Evolutionary conservation across 176 grass and related monocot species (phyloP), one percentile per base, ranked within the genome.

Genomic region (Guadua angustifolia): DNA sequence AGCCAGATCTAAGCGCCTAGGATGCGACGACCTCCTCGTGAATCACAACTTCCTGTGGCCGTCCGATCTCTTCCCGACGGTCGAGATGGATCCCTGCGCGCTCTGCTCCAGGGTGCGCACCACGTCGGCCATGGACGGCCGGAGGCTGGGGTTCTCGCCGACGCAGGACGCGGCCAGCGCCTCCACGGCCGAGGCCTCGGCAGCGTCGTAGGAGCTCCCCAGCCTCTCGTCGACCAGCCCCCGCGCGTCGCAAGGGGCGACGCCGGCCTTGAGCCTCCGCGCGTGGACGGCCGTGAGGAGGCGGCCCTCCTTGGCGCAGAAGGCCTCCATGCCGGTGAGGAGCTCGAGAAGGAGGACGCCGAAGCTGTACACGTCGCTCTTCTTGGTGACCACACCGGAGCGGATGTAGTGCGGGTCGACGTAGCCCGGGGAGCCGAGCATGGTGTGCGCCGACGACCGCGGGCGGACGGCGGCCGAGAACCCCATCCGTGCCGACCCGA

Each of bases 371-470:
- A 99, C 88, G 83, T 99, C 97, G 60, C 84, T 95, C 83, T 99
- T 99, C 89, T 99, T 99, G 58, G 93, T 96, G 22, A 96, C 70
- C 9, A 90, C 85, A 17, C 97, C 97, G 1, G 93, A 92, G 2
- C 97, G 93, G 88, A 99, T 79, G 87, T 96, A 99, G 92, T 99
- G 91, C 32, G 97, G 96, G 78, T 99, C 97, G 3, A 99, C 83
- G 86, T 99, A 99, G 1, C 97, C 97, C 0, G 91, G 96, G 6
- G 97, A 99, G 4, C 97, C 97, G 9, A 93, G 83, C 89, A 94
- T 89, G 65, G 90, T 80, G 79, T 55, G 87, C 43, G 77, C 87
- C 26, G 93, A 88, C 24, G 89, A 81, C 58, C 89, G 80, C n/a
- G 89, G 88, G 6, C 82, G 89, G 15, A 99, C 88, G 22, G 89